Evolutionary conservation across 257 asterid species (phyloP).

Genomic region (Rhazya stricta): DNA sequence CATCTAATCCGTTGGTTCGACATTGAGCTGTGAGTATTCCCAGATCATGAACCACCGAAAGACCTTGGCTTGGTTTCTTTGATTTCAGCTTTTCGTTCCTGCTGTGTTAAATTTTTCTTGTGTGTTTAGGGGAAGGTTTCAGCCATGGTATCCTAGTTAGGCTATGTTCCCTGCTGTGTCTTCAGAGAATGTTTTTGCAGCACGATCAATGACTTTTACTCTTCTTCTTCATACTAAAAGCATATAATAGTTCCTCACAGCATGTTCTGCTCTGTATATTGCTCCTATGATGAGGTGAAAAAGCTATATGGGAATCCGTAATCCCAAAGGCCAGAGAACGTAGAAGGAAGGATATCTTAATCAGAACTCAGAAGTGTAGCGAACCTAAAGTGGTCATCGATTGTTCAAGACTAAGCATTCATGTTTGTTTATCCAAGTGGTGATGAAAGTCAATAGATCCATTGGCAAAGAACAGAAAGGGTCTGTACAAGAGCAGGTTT

Average conservation of each 20-base stretch:
- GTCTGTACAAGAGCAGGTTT: not conserved
- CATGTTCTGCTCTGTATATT: not conserved
- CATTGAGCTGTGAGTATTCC: not conserved
- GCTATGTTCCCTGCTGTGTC: not conserved
- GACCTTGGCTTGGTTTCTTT: not conserved
- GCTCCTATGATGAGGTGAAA: not conserved
- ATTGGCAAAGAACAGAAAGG: not conserved
- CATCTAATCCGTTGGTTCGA: not conserved
- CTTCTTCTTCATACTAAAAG: not conserved
- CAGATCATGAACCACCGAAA: not conserved
- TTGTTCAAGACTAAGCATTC: not conserved
- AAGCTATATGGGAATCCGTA: too few species aligned
- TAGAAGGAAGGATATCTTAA: too few species aligned
- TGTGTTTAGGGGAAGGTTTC: not conserved
- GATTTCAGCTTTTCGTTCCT: not conserved
- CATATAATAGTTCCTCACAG: not conserved
- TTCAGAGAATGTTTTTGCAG: not conserved
- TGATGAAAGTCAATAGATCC: not conserved
- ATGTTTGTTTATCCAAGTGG: not conserved
- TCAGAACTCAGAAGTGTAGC: too few species aligned
- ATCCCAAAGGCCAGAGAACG: too few species aligned
- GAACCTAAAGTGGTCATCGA: not conserved
- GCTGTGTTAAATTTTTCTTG: not conserved
- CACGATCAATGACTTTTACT: not conserved
- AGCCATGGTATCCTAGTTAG: not conserved